Conservation (phyloP, 73 alveolate genomes). For the Tetrahymena elliotti region DNA sequence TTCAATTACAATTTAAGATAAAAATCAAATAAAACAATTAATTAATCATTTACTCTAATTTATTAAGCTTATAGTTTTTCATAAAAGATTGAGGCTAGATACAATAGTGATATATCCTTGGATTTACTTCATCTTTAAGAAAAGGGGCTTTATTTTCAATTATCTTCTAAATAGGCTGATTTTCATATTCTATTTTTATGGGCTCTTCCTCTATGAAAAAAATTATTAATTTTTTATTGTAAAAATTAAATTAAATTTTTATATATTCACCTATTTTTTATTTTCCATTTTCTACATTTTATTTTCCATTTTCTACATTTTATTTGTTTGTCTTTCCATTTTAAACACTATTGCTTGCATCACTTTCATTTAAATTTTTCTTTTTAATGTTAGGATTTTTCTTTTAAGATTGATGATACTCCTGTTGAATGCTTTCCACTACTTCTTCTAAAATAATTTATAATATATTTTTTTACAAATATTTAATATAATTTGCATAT, state of each 20-base stretch:
- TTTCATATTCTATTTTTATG: background rate
- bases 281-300: background rate
- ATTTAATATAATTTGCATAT: background rate
- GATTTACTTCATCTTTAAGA: background rate
- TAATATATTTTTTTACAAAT: background rate
- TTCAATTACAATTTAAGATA: background rate
- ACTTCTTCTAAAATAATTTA: background rate
- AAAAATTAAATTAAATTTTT: background rate
- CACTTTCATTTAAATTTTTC: background rate
- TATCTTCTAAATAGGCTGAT: background rate
- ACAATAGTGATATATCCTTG: background rate
- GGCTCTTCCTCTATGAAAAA: background rate
- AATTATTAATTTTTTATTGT: background rate
- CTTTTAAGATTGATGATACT: background rate
- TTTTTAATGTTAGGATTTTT: background rate
- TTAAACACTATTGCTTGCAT: too few relatives aligned
- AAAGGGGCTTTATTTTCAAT: background rate
- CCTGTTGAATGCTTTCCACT: background rate
- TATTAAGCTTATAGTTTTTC: background rate
- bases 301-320: background rate
- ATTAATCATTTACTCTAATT: background rate
- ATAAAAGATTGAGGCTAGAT: background rate
- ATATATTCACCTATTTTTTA: background rate
- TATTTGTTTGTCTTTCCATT: background rate
- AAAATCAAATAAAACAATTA: background rate